phyloP scores from a whole-genome alignment of 2,329 filamentous ascomycete genomes.

The Fusarium concolor region DNA sequence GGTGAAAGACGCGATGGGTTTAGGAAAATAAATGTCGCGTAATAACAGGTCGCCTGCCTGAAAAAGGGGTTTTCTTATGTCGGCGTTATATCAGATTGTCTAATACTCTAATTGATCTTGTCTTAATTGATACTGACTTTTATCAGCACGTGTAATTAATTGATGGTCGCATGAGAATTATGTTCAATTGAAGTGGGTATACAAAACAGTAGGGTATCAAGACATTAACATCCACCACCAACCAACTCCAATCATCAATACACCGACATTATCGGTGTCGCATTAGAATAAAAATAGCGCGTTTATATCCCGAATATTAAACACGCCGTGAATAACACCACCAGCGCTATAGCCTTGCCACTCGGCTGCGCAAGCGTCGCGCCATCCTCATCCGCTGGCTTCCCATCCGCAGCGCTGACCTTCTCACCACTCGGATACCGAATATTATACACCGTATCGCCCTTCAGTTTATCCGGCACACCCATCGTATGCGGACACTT shows the following conservation, averaged over 20 bases:
- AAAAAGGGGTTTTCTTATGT: background rate
- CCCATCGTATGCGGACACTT: conserved; percentile 58
- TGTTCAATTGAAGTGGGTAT: conserved; percentile 5
- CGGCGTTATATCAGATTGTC: conserved; percentile 29
- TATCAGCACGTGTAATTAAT: background rate
- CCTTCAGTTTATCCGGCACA: conserved; percentile 49
- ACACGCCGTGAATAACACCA: conserved; percentile 30
- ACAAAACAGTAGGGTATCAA: conserved; percentile 32
- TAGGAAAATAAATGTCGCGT: conserved; percentile 36
- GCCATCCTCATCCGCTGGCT: conserved; percentile 21
- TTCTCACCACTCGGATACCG: conserved; percentile 58
- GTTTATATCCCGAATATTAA: conserved; percentile 20
- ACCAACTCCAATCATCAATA: conserved; percentile 10
- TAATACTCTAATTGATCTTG: conserved; percentile 1
- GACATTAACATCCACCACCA: conserved; percentile 21
- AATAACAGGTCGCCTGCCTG: background rate
- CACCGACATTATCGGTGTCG: background rate
- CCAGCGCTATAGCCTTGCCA: conserved; percentile 17
- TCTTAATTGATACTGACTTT: background rate
- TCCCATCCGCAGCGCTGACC: conserved; percentile 51
- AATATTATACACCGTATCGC: conserved; percentile 60
- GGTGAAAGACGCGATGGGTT: conserved; percentile 44
- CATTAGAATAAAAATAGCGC: background rate
- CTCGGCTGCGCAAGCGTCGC: conserved; percentile 7
- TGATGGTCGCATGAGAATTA: background rate